These are phyloP conservation scores for Maudiozyma bulderi DNA, from an alignment of 805 yeast species.

Conservation along the genomic window DNA sequence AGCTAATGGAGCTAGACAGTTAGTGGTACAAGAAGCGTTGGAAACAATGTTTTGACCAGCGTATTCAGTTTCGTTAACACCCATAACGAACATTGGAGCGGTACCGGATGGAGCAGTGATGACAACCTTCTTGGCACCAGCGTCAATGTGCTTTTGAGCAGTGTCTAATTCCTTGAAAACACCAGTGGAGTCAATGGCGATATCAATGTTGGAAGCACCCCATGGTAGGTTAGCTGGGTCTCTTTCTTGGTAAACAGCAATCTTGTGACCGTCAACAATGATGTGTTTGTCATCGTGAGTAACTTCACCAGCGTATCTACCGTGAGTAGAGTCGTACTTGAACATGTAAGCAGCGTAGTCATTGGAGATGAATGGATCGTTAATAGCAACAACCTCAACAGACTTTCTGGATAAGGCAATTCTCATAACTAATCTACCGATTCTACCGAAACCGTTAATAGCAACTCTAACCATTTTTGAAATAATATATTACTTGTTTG, in stretches of 20 bases:
- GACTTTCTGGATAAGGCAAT: conserved; percentile 44
- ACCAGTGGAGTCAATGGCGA: conserved; percentile 65
- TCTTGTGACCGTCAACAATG: conserved; percentile 43
- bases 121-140: conserved; percentile 67
- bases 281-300: conserved; percentile 41
- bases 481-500: conserved; percentile 4
- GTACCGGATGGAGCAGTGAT: conserved; percentile 65
- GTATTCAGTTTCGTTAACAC: conserved; percentile 58
- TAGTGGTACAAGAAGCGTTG: conserved; percentile 67
- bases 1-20: conserved; percentile 68
- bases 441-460: conserved; percentile 68
- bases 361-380: conserved; percentile 59
- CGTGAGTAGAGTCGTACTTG: conserved; percentile 69
- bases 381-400: conserved; percentile 54
- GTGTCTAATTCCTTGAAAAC: conserved; percentile 57
- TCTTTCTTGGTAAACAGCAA: conserved; percentile 50
- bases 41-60: conserved; percentile 51
- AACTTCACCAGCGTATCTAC: conserved; percentile 52
- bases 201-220: conserved; percentile 54
- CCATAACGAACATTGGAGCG: conserved; percentile 67
- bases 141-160: conserved; percentile 60
- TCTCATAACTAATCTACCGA: conserved; percentile 61
- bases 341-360: conserved; percentile 69
- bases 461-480: conserved; percentile 35
- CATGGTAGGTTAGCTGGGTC: conserved; percentile 64